phyloP scores from a whole-genome alignment of 768 basidiomycete species.

The Inosperma sp. region DNA sequence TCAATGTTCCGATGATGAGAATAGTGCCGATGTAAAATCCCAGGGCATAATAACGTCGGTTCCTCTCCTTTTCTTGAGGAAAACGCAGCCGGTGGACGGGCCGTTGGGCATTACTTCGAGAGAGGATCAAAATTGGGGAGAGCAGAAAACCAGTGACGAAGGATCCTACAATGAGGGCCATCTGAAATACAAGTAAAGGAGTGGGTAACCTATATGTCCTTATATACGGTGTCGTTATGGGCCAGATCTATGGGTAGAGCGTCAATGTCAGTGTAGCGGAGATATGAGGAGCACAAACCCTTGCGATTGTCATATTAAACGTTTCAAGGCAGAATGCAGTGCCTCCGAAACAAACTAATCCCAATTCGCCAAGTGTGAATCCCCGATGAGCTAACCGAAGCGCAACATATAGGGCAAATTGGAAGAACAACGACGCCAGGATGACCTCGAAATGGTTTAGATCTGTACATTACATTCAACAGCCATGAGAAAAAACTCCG shows the following conservation, averaged over 20 bases:
- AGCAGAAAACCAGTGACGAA: constrained; percentile 90
- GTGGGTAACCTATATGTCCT: constrained; percentile 91
- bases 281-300: constrained; percentile 44
- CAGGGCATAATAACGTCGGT: constrained; percentile 77
- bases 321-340: constrained; percentile 84
- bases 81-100: constrained; percentile 76
- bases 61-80: constrained; percentile 79
- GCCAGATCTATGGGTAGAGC: constrained; percentile 59
- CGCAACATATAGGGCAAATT: constrained; percentile 85
- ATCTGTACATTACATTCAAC: constrained; percentile 42
- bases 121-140: constrained; percentile 89
- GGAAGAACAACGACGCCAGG: constrained; percentile 76
- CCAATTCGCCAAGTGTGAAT: constrained; percentile 93
- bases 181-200: constrained; percentile 86
- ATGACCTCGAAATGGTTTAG: constrained; percentile 72
- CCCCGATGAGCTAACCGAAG: constrained; percentile 89
- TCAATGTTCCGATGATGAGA: constrained; percentile 72
- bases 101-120: constrained; percentile 84
- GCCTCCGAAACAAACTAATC: constrained; percentile 83
- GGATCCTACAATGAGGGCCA: constrained; percentile 88
- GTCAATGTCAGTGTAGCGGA: constrained; percentile 6
- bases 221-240: constrained; percentile 73
- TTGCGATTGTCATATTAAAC: constrained; percentile 75
- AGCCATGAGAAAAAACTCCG: not conserved
- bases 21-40: constrained; percentile 78